Evolutionary conservation across 371 early-diverging fungal species (phyloP), one percentile per base, ranked within the genome.

Genomic region (Dichotomocladium elegans): DNA sequence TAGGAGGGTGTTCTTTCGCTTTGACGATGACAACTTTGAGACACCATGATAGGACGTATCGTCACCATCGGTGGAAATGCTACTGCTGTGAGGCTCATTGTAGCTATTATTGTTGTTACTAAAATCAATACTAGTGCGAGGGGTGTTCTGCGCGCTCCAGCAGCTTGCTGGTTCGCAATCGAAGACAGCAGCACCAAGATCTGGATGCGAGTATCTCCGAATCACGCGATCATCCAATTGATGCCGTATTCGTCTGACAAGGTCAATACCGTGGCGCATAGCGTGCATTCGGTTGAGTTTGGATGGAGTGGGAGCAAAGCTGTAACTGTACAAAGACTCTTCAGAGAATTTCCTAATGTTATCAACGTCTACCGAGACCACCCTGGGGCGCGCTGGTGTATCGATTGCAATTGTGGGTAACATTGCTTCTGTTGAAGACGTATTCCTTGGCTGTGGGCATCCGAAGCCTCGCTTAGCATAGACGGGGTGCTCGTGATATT

Each of bases 251-350:
- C 72, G 75, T 48, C 78, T 78, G 70, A 80, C 77, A 59, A 77
- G 72, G 55, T 82, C 82, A 54, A 80, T 70, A 7, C 77, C 79
- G 26, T 48, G 56, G 5, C 76, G 68, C 42, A 58, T 76, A 42
- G 80, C 58, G 28, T 68, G 63, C 47, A 72, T 71, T 22, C 70
- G 61, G 31, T 72, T 67, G 33, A 64, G 73, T 41, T 67, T 72
- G 2, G 68, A 60, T 24, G 68, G 63, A 7, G 73, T 58, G 11
- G 68, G 70, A 1, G 77, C 73, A 57, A 82, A 82, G n/a, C 81
- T 80, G 54, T 70, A 82, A 22, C 81, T 81, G 46, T 82, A 80
- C 2, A 83, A 47, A 0, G 84, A 82, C 45, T 82, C 77, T 41
- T 74, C 67, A 29, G 76, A 76, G 53, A 76, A 79, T 49, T 66